These are phyloP conservation scores for Russula vinacea DNA, from an alignment of 768 basidiomycete genomes.

Conservation along the genomic window DNA sequence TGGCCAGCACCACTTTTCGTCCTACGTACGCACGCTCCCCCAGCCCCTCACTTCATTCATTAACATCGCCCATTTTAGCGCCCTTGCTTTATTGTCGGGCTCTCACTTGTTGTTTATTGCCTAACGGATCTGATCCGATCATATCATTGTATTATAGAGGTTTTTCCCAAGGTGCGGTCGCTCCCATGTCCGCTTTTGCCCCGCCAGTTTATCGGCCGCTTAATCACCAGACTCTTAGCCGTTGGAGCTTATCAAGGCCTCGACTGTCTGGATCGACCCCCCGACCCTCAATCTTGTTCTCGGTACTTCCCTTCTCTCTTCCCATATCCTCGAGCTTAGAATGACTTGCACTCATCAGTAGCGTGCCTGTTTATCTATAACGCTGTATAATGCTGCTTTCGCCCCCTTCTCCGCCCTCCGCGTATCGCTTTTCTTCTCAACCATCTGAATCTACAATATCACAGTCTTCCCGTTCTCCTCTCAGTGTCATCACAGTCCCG, in stretches of 20 bases:
- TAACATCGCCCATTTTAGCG: neutral
- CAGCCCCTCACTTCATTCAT: neutral
- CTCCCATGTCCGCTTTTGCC: neutral
- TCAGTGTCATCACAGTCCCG: slow-evolving; percentile 8
- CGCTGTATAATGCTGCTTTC: slow-evolving; percentile 26
- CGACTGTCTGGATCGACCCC: neutral
- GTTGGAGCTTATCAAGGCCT: neutral
- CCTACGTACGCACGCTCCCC: neutral
- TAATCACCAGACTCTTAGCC: neutral
- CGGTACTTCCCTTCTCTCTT: neutral
- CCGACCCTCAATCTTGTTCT: neutral
- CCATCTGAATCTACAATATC: slow-evolving; percentile 4
- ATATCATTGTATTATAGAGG: slow-evolving; percentile 17
- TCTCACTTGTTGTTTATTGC: neutral
- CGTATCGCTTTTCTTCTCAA: slow-evolving; percentile 21
- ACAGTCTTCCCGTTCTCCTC: slow-evolving; percentile 12
- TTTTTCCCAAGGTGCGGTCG: slow-evolving; percentile 10
- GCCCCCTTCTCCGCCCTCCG: slow-evolving; percentile 21
- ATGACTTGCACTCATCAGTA: slow-evolving; percentile 4
- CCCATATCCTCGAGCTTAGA: neutral
- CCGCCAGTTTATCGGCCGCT: neutral
- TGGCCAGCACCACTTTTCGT: neutral
- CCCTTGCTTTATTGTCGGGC: neutral
- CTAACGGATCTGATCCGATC: slow-evolving; percentile 16
- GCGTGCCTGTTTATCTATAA: slow-evolving; percentile 5